Evolutionary conservation across 805 yeast species (phyloP).

Genomic region (Sugiyamaella chiloensis): DNA sequence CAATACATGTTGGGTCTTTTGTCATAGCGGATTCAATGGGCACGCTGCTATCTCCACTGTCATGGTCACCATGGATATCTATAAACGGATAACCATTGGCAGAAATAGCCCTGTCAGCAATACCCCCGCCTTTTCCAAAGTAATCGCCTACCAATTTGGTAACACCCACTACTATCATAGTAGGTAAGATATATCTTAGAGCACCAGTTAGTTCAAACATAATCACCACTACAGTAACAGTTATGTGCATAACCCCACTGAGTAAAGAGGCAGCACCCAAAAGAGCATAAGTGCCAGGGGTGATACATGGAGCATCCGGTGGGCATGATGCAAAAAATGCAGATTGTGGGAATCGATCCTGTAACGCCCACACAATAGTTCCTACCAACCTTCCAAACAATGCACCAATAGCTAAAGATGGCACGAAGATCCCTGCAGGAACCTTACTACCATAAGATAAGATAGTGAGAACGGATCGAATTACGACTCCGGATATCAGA

Average conservation of each 20-base stretch:
- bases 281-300: slow-evolving; percentile 93
- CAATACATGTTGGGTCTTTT: slow-evolving; percentile 14
- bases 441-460: slow-evolving; percentile 71
- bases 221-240: slow-evolving; percentile 88
- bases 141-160: slow-evolving; percentile 76
- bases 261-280: slow-evolving; percentile 95
- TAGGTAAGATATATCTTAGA: slow-evolving; percentile 82
- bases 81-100: slow-evolving; percentile 86
- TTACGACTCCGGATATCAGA: slow-evolving; percentile 63
- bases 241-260: slow-evolving; percentile 89
- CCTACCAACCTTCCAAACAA: slow-evolving; percentile 54
- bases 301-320: slow-evolving; percentile 55
- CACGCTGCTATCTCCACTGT: slow-evolving; percentile 44
- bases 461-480: slow-evolving; percentile 69
- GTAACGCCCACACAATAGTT: slow-evolving; percentile 41
- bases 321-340: slow-evolving; percentile 40
- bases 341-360: slow-evolving; percentile 39
- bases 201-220: slow-evolving; percentile 98
- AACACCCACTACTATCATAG: slow-evolving; percentile 91
- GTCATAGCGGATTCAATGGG: slow-evolving; percentile 60
- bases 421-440: slow-evolving; percentile 62
- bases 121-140: slow-evolving; percentile 86
- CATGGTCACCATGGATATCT: slow-evolving; percentile 39
- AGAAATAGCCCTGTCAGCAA: slow-evolving; percentile 90
- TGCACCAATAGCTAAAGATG: slow-evolving; percentile 63